These are phyloP conservation scores for Bacidia gigantensis DNA, from an alignment of 495 filamentous ascomycete genomes.

Conservation along the genomic window DNA sequence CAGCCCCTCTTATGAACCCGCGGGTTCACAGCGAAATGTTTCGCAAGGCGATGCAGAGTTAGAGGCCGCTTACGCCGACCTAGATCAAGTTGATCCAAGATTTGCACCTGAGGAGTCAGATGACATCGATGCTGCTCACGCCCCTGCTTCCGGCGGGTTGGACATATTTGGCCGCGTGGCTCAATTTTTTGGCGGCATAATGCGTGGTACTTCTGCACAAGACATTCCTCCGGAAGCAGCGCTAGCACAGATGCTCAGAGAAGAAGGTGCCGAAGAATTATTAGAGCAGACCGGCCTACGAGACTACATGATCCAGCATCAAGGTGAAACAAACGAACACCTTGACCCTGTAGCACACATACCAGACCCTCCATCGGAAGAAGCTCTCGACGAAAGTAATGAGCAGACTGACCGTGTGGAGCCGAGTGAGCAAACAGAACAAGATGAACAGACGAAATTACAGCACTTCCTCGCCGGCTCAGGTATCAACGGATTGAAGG, in stretches of 20 bases:
- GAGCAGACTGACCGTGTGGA: not conserved
- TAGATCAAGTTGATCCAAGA: conserved; percentile 5
- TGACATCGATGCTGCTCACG: not conserved
- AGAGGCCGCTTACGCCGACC: conserved; percentile 6
- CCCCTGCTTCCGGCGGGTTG: not conserved
- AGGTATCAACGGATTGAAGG: conserved; percentile 14
- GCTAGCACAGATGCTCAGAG: not conserved
- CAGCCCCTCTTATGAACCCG: conserved; percentile 22
- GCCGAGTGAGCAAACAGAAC: not conserved
- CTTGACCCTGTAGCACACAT: not conserved
- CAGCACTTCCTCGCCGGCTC: conserved; percentile 17
- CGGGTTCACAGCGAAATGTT: not conserved
- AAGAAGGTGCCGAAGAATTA: not conserved
- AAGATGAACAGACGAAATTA: conserved; percentile 13
- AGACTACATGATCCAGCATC: not conserved
- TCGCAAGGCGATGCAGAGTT: not conserved
- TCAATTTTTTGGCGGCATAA: not conserved
- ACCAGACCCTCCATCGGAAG: not conserved
- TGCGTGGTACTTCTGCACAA: not conserved
- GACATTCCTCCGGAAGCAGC: not conserved
- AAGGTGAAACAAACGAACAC: not conserved
- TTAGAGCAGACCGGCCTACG: not conserved
- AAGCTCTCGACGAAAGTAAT: not conserved
- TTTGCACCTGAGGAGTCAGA: not conserved
- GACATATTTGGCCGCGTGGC: not conserved